phyloP scores from a whole-genome alignment of 2,329 filamentous ascomycete species.

The Teratosphaeria gauchensis region DNA sequence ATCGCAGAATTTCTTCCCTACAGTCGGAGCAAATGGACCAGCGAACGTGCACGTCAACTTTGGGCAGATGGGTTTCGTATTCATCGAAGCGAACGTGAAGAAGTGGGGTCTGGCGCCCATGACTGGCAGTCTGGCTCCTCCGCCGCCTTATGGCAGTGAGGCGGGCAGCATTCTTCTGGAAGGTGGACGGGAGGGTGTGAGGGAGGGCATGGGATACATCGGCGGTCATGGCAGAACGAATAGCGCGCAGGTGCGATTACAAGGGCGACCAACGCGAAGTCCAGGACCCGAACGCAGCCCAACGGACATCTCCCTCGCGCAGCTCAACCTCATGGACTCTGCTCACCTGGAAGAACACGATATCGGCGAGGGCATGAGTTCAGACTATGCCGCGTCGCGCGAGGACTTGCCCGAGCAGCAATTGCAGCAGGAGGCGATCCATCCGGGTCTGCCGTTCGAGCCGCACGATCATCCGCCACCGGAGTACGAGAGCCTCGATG shows the following conservation, averaged over 20 bases:
- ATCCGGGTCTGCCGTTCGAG: slow-evolving; percentile 21
- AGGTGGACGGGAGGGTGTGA: slow-evolving; percentile 52
- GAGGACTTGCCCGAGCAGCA: slow-evolving; percentile 7
- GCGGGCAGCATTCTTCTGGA: slow-evolving; percentile 93
- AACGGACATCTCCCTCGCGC: slow-evolving; percentile 90
- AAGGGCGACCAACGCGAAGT: slow-evolving; percentile 59
- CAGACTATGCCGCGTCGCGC: slow-evolving; percentile 14
- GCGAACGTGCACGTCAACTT: slow-evolving; percentile 94
- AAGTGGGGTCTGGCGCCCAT: slow-evolving; percentile 97
- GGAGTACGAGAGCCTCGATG: slow-evolving; percentile 38
- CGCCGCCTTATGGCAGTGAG: slow-evolving; percentile 92
- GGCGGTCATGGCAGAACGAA: slow-evolving; percentile 63
- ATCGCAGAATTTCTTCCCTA: slow-evolving; percentile 93
- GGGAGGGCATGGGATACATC: slow-evolving; percentile 45
- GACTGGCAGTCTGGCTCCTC: slow-evolving; percentile 87
- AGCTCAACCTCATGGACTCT: slow-evolving; percentile 62
- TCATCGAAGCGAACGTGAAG: slow-evolving; percentile 98
- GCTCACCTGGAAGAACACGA: slow-evolving; percentile 44
- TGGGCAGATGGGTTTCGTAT: slow-evolving; percentile 94
- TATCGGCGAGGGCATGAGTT: slow-evolving; percentile 53
- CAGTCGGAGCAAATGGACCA: slow-evolving; percentile 90
- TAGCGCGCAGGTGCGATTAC: slow-evolving; percentile 68
- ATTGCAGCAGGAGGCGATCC: slow-evolving; percentile 5
- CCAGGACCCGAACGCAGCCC: slow-evolving; percentile 84
- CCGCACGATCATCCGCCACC: slow-evolving; percentile 33